Conservation (phyloP, 257 asterid genomes). For the Jacaranda copaia region DNA sequence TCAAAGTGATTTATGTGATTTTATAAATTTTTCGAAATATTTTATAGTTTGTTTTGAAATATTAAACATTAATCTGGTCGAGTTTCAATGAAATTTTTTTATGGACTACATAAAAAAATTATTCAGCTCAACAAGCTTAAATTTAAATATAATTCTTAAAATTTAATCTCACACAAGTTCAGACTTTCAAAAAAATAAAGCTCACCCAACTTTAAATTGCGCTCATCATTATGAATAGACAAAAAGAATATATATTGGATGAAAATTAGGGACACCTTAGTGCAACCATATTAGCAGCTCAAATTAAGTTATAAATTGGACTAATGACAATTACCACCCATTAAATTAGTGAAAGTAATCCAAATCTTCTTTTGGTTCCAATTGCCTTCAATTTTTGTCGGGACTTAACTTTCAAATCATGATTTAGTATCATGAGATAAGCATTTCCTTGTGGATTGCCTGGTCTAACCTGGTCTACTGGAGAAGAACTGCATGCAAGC, state of each 20-base stretch:
- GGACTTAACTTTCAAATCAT: slow-evolving; percentile 6
- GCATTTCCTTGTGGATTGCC: background rate
- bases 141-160: too few relatives aligned
- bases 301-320: background rate
- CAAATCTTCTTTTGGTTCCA: background rate
- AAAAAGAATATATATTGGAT: background rate
- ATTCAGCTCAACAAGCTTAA: too few relatives aligned
- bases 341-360: background rate
- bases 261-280: background rate
- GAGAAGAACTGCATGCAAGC: background rate
- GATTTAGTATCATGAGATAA: slow-evolving; percentile 1
- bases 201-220: too few relatives aligned
- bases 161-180: too few relatives aligned
- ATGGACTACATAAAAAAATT: too few relatives aligned
- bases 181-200: background rate
- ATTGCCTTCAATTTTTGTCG: slow-evolving; percentile 13
- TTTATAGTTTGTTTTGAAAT: too few relatives aligned
- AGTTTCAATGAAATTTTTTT: too few relatives aligned
- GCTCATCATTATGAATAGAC: background rate
- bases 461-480: background rate
- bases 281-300: background rate
- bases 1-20: too few relatives aligned
- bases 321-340: background rate
- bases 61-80: too few relatives aligned
- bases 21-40: too few relatives aligned